Conservation (phyloP, 1,139 yeast genomes). For the Debaryomyces subglobosus region DNA sequence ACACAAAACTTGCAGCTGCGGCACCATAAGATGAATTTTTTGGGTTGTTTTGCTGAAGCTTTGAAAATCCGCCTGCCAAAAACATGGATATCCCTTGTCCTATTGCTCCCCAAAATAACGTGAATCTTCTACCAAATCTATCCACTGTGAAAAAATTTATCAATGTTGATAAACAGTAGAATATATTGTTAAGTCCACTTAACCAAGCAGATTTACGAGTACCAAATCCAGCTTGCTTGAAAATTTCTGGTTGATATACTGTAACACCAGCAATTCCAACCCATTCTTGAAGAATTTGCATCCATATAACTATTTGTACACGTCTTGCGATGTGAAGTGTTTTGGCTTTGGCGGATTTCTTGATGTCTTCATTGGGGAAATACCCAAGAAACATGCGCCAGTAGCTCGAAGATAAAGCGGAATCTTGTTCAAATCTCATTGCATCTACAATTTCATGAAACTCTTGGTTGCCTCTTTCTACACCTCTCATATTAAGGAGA, state of each 20-base stretch:
- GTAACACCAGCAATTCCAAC: conserved; percentile 46
- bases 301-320: conserved; percentile 40
- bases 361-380: conserved; percentile 13
- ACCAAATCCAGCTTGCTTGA: conserved; percentile 34
- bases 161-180: conserved; percentile 58
- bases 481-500: conserved; percentile 13
- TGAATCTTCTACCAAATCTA: conserved; percentile 59
- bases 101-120: conserved; percentile 46
- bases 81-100: conserved; percentile 45
- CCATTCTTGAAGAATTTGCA: conserved; percentile 44
- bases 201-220: conserved; percentile 36
- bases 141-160: conserved; percentile 62
- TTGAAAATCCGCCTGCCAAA: conserved; percentile 41
- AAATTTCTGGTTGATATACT: conserved; percentile 40
- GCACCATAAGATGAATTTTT: conserved; percentile 40
- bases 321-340: conserved; percentile 35
- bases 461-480: conserved; percentile 11
- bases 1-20: conserved; percentile 50
- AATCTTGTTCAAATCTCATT: conserved; percentile 22
- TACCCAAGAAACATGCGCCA: conserved; percentile 20
- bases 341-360: conserved; percentile 15
- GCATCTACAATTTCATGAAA: conserved; percentile 13
- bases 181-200: conserved; percentile 59
- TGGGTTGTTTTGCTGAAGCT: conserved; percentile 29
- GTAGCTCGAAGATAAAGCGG: conserved; percentile 23